Evolutionary conservation across 164 flowering plant species (phyloP), one percentile per base, ranked within the genome.

Genomic region (Berberis thunbergii): DNA sequence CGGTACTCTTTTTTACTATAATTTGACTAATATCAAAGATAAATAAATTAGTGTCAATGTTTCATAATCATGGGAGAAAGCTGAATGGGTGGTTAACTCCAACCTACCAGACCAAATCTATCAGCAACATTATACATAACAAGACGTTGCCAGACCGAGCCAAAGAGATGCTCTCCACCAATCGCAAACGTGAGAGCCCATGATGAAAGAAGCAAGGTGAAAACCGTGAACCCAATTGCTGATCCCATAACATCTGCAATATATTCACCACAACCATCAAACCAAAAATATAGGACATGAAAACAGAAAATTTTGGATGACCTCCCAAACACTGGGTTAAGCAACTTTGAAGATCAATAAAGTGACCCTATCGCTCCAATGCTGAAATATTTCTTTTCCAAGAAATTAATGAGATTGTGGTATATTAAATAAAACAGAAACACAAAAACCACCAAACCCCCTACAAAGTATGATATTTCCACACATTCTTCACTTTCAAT

Each of bases 51-150:
- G 54, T 7, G 11, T 4, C 11, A 4, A 52, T 52, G 54, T 52
- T 7, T 52, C 13, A 11, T 52, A 26, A 52, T 26, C 54, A 10
- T 7, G 54, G 10, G 8, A 39, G 43, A 7, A 41, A 0, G 38
- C 43, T 13, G 26, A 10, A 10, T 42, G 40, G 7, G 41, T 50
- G 13, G 46, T 60, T 77, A 83, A 70, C 68, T 80, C 91, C 89
- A 86, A 62, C 83, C 82, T 6, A 83, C 77, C 64, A 88, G 72
- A 45, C 96, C 91, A 39, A 74, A 72, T 60, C 61, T 75, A 26
- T 88, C 91, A 53, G 96, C 96, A 69, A 88, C 79, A 73, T 88
- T 88, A 78, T 86, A 86, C 89, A 92, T 87, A 7, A 92, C 88
- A 26, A 89, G 81, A 43, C 79, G 64, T 62, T 76, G 76, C 96